phyloP scores from a whole-genome alignment of 805 yeast genomes.

The Lachancea meyersii region DNA sequence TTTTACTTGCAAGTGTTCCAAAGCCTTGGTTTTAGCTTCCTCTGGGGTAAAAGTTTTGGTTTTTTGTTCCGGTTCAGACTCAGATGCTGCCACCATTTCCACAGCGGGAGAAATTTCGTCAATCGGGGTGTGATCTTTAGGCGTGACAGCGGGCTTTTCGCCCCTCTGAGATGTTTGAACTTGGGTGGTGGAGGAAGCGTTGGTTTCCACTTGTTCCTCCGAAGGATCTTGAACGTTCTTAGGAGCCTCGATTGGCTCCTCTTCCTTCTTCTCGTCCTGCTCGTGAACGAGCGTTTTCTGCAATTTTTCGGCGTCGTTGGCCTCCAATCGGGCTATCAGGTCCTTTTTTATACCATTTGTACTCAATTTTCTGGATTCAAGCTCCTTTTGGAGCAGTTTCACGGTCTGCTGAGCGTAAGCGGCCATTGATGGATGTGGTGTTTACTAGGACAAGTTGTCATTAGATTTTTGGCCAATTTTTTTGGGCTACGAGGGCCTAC shows the following conservation, averaged over 20 bases:
- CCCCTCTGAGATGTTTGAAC: too few relatives aligned
- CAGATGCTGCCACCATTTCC: too few relatives aligned
- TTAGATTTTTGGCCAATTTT: not conserved
- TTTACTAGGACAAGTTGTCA: not conserved
- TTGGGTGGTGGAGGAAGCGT: too few relatives aligned
- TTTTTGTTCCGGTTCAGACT: not conserved
- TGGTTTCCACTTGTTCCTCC: too few relatives aligned
- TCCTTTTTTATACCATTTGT: constrained; percentile 78
- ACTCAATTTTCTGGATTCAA: constrained; percentile 62
- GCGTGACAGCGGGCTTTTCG: too few relatives aligned
- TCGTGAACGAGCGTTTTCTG: constrained; percentile 13
- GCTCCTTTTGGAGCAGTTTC: constrained; percentile 72
- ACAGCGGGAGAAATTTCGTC: too few relatives aligned
- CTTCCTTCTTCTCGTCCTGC: not conserved
- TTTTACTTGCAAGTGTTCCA: constrained; percentile 60
- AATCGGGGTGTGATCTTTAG: too few relatives aligned
- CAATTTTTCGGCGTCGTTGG: constrained; percentile 19
- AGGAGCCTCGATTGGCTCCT: not conserved
- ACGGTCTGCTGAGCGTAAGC: constrained; percentile 42
- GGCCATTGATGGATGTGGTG: constrained; percentile 6
- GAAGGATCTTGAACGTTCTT: too few relatives aligned
- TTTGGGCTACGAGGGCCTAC: not conserved
- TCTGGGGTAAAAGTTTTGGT: constrained; percentile 47
- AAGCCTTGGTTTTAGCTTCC: constrained; percentile 61
- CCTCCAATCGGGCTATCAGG: constrained; percentile 52